These are phyloP conservation scores for Leptomonas seymouri DNA, from an alignment of 208 protist species.

Conservation along the genomic window DNA sequence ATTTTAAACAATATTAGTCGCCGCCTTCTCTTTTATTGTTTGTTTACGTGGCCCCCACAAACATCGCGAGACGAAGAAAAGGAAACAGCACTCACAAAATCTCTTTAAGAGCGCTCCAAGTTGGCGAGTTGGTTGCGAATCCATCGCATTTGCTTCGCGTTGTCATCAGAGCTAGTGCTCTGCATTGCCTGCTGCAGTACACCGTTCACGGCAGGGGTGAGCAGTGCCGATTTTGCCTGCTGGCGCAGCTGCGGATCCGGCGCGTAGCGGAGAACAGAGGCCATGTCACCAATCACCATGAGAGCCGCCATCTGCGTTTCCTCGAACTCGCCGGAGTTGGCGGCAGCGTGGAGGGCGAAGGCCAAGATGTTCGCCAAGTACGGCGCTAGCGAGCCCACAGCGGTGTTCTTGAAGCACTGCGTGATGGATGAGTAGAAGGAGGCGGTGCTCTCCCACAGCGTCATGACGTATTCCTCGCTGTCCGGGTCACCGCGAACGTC, in stretches of 20 bases:
- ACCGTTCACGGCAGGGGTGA: conserved; percentile 38
- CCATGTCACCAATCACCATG: conserved; percentile 86
- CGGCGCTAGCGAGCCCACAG: conserved; percentile 43
- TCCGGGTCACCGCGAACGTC: conserved; percentile 74
- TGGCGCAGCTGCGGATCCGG: conserved; percentile 48
- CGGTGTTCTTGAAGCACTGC: conserved; percentile 72
- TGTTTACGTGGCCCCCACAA: too few species aligned
- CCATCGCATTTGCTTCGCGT: conserved; percentile 72
- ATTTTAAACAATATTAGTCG: too few species aligned
- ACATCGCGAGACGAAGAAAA: too few species aligned
- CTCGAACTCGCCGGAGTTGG: conserved; percentile 44
- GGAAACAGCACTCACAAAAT: neutral
- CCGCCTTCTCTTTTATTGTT: too few species aligned
- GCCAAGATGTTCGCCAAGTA: conserved; percentile 73
- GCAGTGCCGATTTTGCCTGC: conserved; percentile 68
- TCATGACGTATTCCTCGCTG: conserved; percentile 83
- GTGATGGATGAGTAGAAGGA: conserved; percentile 81
- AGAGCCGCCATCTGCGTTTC: conserved; percentile 67
- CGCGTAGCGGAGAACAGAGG: conserved; percentile 61
- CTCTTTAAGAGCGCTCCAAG: conserved; percentile 42
- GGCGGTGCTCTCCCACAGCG: conserved; percentile 72
- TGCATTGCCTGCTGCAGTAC: conserved; percentile 39
- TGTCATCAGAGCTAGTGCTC: conserved; percentile 36
- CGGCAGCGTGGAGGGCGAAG: conserved; percentile 71
- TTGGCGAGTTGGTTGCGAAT: conserved; percentile 57